Evolutionary conservation across 2,329 filamentous ascomycete species (phyloP), one percentile per base, ranked within the genome.

Genomic region (Pleomassaria siparia): DNA sequence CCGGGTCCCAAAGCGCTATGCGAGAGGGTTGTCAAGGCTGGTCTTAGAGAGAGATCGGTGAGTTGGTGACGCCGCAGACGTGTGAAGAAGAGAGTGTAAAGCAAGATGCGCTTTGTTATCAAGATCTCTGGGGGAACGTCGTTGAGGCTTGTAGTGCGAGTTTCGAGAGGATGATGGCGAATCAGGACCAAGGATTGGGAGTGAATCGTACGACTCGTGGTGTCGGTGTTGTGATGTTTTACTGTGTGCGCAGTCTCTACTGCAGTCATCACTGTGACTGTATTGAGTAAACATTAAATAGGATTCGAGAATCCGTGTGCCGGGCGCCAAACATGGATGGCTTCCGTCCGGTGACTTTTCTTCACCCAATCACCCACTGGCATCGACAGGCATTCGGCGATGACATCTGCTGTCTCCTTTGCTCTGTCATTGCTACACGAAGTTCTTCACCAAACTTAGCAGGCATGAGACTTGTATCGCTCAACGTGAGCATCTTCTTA

Each of bases 41-140:
- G 64, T 1, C n/a, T n/a, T 62, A 59, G 9, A 64, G 50, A 42
- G 49, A 54, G 44, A 52, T 67, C 26, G 65, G 65, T n/a, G 51
- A 56, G 40, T 49, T 51, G 12, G 56, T 60, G 6, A 43, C 45
- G 8, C 47, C 40, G 16, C 44, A 13, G 10, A 29, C 6, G n/a
- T 44, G 43, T 40, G 35, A 53, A 33, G 46, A 36, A 1, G 51
- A 51, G n/a, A 49, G 30, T 26, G 51, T 53, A 36, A 53, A 40
- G 45, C 45, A 51, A 45, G n/a, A 30, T 22, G 51, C 51, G 28
- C 21, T 55, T 13, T 59, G 58, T 50, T 39, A 49, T 40, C 40
- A 43, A 22, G 55, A 59, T 51, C 57, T 53, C 12, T 63, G 59
- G 59, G 52, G 54, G 11, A 63, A 63, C 54, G 53, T 55, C 11